Percentiles rank a stretch among this genome's conserved stretches.
Evolutionary conservation across 495 filamentous ascomycete genomes (phyloP).

Genomic region (Schizothecium vesticola): DNA sequence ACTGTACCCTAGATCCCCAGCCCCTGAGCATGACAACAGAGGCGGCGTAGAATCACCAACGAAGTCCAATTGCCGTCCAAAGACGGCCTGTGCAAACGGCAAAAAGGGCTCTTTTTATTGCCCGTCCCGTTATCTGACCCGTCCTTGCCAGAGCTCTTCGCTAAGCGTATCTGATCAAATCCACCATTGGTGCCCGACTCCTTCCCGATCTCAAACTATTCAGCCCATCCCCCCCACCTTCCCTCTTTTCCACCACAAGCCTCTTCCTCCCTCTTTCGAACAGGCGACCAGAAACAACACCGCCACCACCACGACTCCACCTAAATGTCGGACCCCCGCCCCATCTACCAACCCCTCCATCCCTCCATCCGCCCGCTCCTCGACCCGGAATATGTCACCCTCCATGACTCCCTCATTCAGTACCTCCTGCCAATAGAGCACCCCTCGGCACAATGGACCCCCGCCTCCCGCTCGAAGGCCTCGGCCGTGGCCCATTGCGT

Average conservation of each 20-base stretch:
- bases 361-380: slow-evolving; percentile 11
- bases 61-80: too few species aligned
- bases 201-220: neutral
- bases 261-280: neutral
- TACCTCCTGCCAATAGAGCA: slow-evolving; percentile 13
- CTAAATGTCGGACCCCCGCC: neutral
- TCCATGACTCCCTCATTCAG: slow-evolving; percentile 19
- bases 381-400: slow-evolving; percentile 17
- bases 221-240: neutral
- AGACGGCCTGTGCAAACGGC: too few species aligned
- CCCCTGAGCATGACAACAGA: too few species aligned
- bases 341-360: slow-evolving; percentile 17
- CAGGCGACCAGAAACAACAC: neutral
- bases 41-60: too few species aligned
- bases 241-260: neutral
- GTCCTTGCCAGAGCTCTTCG: neutral
- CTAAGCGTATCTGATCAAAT: neutral
- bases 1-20: too few species aligned
- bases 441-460: slow-evolving; percentile 2
- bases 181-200: neutral
- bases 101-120: too few species aligned
- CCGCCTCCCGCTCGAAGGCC: neutral
- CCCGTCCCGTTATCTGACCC: neutral
- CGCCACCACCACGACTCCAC: neutral
- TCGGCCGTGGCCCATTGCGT: neutral